Evolutionary conservation across 1,284 basidiomycete genomes (phyloP).

Genomic region (Austroboletus novae-zelandiae): DNA sequence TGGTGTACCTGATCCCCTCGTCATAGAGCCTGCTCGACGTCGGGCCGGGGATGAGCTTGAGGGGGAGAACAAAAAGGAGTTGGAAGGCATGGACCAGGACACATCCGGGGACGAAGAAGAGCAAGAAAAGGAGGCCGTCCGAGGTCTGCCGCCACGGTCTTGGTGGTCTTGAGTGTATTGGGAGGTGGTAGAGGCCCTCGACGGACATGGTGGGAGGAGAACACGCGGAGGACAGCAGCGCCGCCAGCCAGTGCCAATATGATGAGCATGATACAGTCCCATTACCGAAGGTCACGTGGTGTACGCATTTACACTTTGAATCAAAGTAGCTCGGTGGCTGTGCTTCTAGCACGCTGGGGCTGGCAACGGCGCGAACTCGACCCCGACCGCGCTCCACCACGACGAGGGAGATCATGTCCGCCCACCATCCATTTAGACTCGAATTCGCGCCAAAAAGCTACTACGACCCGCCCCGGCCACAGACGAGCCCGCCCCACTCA

Average conservation of each 20-base stretch:
- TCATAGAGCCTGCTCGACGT: conserved; percentile 56
- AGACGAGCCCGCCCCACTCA: conserved; percentile 27
- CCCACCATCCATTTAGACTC: not conserved
- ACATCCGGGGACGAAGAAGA: conserved; percentile 68
- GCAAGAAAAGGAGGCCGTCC: conserved; percentile 50
- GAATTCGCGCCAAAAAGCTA: conserved; percentile 1
- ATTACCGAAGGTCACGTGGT: conserved; percentile 20
- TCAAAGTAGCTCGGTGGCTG: conserved; percentile 1
- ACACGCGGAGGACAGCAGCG: not conserved
- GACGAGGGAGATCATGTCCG: not conserved
- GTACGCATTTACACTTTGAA: not conserved
- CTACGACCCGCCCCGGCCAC: conserved; percentile 26
- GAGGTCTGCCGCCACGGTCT: conserved; percentile 53
- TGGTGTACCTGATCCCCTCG: conserved; percentile 72
- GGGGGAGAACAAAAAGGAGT: conserved; percentile 63
- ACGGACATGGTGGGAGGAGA: conserved; percentile 22
- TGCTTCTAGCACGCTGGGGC: not conserved
- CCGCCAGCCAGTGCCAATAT: conserved; percentile 1
- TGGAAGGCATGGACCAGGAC: conserved; percentile 72
- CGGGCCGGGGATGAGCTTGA: conserved; percentile 50
- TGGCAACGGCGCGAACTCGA: not conserved
- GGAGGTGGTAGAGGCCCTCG: conserved; percentile 44
- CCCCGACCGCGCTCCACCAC: not conserved
- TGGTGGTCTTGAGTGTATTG: conserved; percentile 58
- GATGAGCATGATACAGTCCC: conserved; percentile 18